Evolutionary conservation across 306 rosid genomes (phyloP).

Genomic region (Vigna trinervia): DNA sequence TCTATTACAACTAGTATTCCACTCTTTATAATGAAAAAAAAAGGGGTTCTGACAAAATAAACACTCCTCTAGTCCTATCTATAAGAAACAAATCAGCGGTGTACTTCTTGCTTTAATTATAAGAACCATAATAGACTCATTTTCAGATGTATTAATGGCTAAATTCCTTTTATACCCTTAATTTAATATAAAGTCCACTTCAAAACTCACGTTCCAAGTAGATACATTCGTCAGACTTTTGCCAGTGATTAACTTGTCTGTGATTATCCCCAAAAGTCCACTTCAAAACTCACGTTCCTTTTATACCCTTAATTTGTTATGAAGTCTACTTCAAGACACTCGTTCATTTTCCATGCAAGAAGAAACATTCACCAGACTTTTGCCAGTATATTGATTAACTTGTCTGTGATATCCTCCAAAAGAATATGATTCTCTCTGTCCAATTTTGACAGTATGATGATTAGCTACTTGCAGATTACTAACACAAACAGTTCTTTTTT

Average conservation of each 20-base stretch:
- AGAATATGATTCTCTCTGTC: not conserved
- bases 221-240: not conserved
- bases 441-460: not conserved
- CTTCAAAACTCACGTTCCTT: too few species aligned
- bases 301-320: not conserved
- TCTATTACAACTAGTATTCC: not conserved
- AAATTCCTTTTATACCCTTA: not conserved
- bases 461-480: not conserved
- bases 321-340: not conserved
- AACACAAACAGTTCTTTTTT: not conserved
- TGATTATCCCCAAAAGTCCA: not conserved
- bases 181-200: not conserved
- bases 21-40: not conserved
- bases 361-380: not conserved
- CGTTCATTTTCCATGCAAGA: not conserved
- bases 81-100: not conserved
- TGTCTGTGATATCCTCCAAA: too few species aligned
- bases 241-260: not conserved
- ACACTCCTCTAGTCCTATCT: not conserved
- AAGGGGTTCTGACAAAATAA: not conserved
- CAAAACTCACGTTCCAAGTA: not conserved
- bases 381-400: not conserved
- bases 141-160: not conserved
- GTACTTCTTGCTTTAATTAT: not conserved
- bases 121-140: not conserved